These are phyloP conservation scores for Mycena vitilis DNA, from an alignment of 768 basidiomycete species.

Conservation along the genomic window DNA sequence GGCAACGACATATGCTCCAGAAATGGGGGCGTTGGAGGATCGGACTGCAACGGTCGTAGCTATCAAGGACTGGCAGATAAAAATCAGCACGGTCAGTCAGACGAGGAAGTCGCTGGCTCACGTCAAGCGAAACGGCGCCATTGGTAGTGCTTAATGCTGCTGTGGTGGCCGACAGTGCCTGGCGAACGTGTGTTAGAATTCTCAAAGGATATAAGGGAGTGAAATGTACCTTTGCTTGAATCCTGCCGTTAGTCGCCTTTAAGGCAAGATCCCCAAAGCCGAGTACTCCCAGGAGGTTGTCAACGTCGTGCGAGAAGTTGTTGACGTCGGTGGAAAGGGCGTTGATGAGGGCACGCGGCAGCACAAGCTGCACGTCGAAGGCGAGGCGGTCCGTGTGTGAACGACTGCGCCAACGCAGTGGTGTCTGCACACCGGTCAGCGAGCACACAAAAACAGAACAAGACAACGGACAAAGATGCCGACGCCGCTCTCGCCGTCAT, in stretches of 20 bases:
- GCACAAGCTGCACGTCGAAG: slow-evolving; percentile 50
- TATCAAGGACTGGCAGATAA: slow-evolving; percentile 45
- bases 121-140: slow-evolving; percentile 14
- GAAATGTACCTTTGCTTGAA: slow-evolving; percentile 47
- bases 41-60: slow-evolving; percentile 41
- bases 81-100: not conserved
- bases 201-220: slow-evolving; percentile 9
- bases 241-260: slow-evolving; percentile 47
- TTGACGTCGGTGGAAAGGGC: slow-evolving; percentile 56
- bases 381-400: slow-evolving; percentile 35
- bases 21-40: slow-evolving; percentile 54
- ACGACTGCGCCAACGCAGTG: slow-evolving; percentile 29
- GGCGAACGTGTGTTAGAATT: not conserved
- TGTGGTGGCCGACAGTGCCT: slow-evolving; percentile 40
- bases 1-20: slow-evolving; percentile 53
- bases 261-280: slow-evolving; percentile 53
- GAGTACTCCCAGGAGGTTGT: slow-evolving; percentile 45
- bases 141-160: slow-evolving; percentile 42
- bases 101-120: slow-evolving; percentile 1
- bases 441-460: not conserved
- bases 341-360: slow-evolving; percentile 55
- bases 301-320: slow-evolving; percentile 52
- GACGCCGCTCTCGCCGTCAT: slow-evolving; percentile 45
- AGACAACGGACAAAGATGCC: slow-evolving; percentile 50
- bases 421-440: slow-evolving; percentile 44